phyloP scores from a whole-genome alignment of 179 eudicot genomes.

The Camellia oleifera region DNA sequence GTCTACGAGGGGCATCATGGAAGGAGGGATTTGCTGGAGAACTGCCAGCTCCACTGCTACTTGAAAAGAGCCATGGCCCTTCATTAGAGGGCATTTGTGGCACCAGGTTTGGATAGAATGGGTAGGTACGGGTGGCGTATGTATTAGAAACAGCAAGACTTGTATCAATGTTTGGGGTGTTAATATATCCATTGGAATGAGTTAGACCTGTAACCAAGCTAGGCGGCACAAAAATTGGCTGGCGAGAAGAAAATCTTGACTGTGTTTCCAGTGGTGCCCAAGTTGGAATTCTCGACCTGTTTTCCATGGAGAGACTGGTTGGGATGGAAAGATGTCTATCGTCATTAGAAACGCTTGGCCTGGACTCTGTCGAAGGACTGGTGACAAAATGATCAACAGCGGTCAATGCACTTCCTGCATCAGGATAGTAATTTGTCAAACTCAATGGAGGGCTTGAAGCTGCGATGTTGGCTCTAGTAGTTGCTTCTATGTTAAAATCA shows the following conservation, averaged over 20 bases:
- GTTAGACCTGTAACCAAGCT: conserved; percentile 25
- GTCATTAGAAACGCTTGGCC: conserved; percentile 19
- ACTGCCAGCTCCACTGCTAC: conserved; percentile 24
- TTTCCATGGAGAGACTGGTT: conserved; percentile 7
- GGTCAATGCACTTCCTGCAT: conserved; percentile 13
- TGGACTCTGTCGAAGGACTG: conserved; percentile 25
- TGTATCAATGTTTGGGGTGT: conserved; percentile 13
- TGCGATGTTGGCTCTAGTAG: conserved; percentile 23
- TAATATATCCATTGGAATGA: conserved; percentile 20
- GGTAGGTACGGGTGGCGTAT: conserved; percentile 18
- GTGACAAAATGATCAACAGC: conserved; percentile 25
- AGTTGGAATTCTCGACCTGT: conserved; percentile 9
- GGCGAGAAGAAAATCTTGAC: conserved; percentile 16
- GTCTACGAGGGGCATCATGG: conserved; percentile 24
- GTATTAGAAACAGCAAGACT: background rate
- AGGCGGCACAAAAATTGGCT: conserved; percentile 25
- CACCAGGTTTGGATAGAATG: conserved; percentile 20
- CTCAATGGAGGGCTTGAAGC: conserved; percentile 25
- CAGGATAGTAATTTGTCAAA: conserved; percentile 21
- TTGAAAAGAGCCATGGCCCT: conserved; percentile 15
- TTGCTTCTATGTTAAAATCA: conserved; percentile 39
- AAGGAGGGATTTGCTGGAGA: conserved; percentile 24
- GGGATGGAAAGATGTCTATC: conserved; percentile 23
- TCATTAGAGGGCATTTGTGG: conserved; percentile 3
- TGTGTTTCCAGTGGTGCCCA: background rate